Evolutionary conservation across 345 rosid species (phyloP).

Genomic region (Citrus sp.): DNA sequence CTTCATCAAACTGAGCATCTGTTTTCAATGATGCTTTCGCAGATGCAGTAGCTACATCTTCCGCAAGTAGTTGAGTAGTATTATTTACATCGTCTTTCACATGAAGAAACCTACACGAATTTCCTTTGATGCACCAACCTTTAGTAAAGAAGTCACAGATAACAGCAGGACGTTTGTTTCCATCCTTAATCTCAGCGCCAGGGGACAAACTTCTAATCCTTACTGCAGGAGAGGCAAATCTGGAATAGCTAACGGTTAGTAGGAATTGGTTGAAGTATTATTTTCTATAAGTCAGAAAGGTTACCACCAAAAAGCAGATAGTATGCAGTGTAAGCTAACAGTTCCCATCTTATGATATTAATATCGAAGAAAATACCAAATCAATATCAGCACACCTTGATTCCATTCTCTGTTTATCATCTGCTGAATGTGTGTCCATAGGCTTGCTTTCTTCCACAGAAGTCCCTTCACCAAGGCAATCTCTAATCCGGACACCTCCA

Average conservation of each 20-base stretch:
- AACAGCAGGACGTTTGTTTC: slow-evolving; percentile 47
- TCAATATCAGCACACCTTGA: slow-evolving; percentile 49
- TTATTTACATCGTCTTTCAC: slow-evolving; percentile 29
- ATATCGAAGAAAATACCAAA: slow-evolving; percentile 10
- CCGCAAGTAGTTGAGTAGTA: slow-evolving; percentile 26
- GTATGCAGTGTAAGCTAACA: slow-evolving; percentile 16
- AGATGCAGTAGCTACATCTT: slow-evolving; percentile 31
- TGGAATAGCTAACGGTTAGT: slow-evolving; percentile 46
- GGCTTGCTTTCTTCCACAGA: slow-evolving; percentile 27
- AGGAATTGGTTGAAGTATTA: slow-evolving; percentile 14
- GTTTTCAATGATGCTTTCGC: slow-evolving; percentile 28
- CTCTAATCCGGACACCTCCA: slow-evolving; percentile 5
- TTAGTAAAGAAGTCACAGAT: slow-evolving; percentile 64
- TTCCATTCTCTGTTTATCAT: slow-evolving; percentile 24
- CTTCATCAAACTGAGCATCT: slow-evolving; percentile 40
- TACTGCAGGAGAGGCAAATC: slow-evolving; percentile 36
- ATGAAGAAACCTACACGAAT: slow-evolving; percentile 76
- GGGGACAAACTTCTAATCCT: slow-evolving; percentile 40
- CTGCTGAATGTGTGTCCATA: slow-evolving; percentile 23
- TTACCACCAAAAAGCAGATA: slow-evolving; percentile 3
- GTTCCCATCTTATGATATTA: slow-evolving; percentile 12
- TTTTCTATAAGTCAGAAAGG: slow-evolving; percentile 21
- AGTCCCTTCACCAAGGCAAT: slow-evolving; percentile 20
- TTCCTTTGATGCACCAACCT: slow-evolving; percentile 89
- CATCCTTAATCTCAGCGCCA: slow-evolving; percentile 26